Evolutionary conservation across 2,329 filamentous ascomycete genomes (phyloP).

Genomic region (Gremmenia infestans): DNA sequence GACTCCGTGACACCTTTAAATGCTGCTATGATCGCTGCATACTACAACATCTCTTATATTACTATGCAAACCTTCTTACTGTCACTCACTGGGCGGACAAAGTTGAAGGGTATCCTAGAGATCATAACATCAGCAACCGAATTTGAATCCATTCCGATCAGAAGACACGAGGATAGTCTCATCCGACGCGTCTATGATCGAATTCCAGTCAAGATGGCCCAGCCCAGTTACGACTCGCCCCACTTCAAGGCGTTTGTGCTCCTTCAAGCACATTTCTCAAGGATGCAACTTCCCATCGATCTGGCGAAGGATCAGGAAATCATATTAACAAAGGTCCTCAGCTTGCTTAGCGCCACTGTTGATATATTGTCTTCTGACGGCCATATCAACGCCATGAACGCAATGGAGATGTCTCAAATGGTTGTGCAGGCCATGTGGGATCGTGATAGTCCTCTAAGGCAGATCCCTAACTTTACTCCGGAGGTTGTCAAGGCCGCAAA

Average conservation of each 20-base stretch:
- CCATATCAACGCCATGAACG: conserved; percentile 93
- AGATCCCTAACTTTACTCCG: conserved; percentile 90
- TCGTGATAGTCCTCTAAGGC: conserved; percentile 90
- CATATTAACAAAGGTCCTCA: conserved; percentile 78
- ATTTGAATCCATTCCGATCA: conserved; percentile 91
- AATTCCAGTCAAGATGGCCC: conserved; percentile 89
- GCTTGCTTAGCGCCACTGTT: conserved; percentile 84
- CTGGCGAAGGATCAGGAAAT: conserved; percentile 92
- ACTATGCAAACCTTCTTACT: conserved; percentile 98
- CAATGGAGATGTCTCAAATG: conserved; percentile 99
- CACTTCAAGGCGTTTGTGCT: conserved; percentile 99
- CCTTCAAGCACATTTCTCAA: conserved; percentile 92
- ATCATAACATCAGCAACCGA: conserved; percentile 96
- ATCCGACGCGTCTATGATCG: conserved; percentile 91
- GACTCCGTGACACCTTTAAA: conserved; percentile 86
- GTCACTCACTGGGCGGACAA: conserved; percentile 81
- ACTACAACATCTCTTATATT: conserved; percentile 99
- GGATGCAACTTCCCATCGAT: conserved; percentile 94
- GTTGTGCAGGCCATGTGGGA: conserved; percentile 99
- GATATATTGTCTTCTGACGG: conserved; percentile 95
- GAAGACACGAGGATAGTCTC: conserved; percentile 83
- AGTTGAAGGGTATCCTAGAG: conserved; percentile 94
- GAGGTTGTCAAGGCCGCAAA: conserved; percentile 79
- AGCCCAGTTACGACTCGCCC: conserved; percentile 82
- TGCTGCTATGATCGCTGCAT: conserved; percentile 94